Percentiles rank a stretch among this genome's conserved stretches.
phyloP scores from a whole-genome alignment of 1,284 basidiomycete genomes.

The Ganoderma multipileum region DNA sequence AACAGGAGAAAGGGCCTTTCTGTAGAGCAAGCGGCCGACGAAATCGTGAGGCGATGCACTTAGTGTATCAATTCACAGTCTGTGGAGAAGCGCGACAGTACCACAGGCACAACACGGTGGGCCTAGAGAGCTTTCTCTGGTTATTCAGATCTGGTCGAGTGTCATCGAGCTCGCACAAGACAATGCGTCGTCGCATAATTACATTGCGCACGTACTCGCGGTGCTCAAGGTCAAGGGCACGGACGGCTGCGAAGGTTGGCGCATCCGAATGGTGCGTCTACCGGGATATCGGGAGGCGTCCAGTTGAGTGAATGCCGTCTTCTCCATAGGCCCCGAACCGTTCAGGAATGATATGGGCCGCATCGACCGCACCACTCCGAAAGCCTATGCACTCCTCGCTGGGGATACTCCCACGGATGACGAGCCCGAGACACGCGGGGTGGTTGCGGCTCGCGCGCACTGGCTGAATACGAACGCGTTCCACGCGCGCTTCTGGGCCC shows the following conservation, averaged over 20 bases:
- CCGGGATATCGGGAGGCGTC: neutral
- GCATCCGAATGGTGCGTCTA: conserved; percentile 19
- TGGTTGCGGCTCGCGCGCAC: conserved; percentile 4
- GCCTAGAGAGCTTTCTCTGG: conserved; percentile 16
- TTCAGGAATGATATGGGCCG: neutral
- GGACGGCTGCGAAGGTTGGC: conserved; percentile 20
- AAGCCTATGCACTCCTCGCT: conserved; percentile 6
- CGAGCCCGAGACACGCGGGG: neutral
- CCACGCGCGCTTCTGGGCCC: conserved; percentile 20
- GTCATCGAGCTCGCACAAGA: conserved; percentile 3
- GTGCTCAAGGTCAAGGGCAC: conserved; percentile 16
- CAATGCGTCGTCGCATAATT: conserved; percentile 14
- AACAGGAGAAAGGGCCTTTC: neutral
- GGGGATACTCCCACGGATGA: conserved; percentile 3
- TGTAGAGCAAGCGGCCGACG: neutral
- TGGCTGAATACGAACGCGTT: conserved; percentile 25
- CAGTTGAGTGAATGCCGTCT: neutral
- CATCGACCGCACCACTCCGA: neutral
- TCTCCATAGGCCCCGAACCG: neutral
- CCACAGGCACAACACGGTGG: no score
- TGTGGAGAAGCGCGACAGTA: no score
- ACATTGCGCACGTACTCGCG: conserved; percentile 13
- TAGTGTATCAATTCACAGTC: neutral
- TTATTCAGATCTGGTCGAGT: conserved; percentile 20
- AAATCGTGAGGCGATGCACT: conserved; percentile 5